Evolutionary conservation across 177 flowering plant species (phyloP), one percentile per base, ranked within the genome.

Genomic region (Vitis hybrid): DNA sequence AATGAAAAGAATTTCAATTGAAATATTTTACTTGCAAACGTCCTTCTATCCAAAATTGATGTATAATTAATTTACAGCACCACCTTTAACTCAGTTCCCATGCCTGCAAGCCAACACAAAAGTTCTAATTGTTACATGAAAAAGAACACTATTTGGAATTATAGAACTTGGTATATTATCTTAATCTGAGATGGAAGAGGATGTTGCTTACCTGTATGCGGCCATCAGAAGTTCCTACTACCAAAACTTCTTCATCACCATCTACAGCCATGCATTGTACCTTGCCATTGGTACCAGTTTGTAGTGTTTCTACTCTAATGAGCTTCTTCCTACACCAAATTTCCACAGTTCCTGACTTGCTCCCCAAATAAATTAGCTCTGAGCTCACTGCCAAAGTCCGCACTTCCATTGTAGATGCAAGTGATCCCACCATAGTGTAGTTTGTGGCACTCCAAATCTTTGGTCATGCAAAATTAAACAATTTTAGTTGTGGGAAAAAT

Each of bases 221-320:
- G 21, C 97, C 97, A 74, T 87, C 89, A n/a, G 94, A 87, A 45
- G 94, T 91, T 65, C 97, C 97, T 57, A 76, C 64, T n/a, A 89
- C 89, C 65, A 91, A 72, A 71, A 81, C 34, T 66, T 89, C 89
- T 78, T 85, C 91, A 63, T 76, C 83, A 1, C 50, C 80, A 65
- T 83, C 78, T 23, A 89, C 65, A 68, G 85, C 83, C 92, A 89
- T 85, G 81, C 83, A 85, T 26, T 70, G 64, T 51, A 89, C 84
- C 79, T 74, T 89, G 13, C 82, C 72, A 26, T 65, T 84, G 18
- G 82, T 77, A 19, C 84, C 81, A 7, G 80, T 81, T 63, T 82
- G 84, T 45, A 90, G 80, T 66, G 81, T 80, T 67, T 87, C 93
- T 32, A 88, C 78, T 75, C 76, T 86, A 7, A 11, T 80, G 11